Base-by-base conservation (phyloP, 1,284 basidiomycete genomes). In the Cryptococcus sp. region DNA sequence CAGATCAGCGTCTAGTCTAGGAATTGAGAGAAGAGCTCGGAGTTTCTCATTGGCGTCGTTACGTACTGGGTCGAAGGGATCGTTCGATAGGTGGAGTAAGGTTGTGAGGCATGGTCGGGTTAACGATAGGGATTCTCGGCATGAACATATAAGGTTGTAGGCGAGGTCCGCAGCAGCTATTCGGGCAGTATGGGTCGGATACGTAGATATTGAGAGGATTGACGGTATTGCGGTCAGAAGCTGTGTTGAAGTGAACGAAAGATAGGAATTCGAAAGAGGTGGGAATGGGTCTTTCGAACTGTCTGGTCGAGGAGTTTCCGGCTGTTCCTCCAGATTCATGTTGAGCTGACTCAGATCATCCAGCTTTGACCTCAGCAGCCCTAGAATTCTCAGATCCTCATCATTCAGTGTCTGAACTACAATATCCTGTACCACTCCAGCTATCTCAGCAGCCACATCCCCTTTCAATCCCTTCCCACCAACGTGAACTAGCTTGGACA, bases 61-160 rank as follows among this genome's bases (percentile, higher is more conserved):
- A 11, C 82, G 75, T 37, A 91, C 83, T 82, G 78, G 9, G 79
- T 87, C 45, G 83, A 85, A 74, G 86, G 88, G 11, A 80, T 70
- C 59, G 53, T 55, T 46, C 45, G 66, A 56, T 28, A 70, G 45
- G 37, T 63, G 58, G 2, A 74, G 66, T 5, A 82, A 44, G 81
- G 76, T 41, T 83, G 77, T 19, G 81, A 81, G 23, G 79, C 81
- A 34, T 84, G 76, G 13, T 83, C 86, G 50, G 83, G 76, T 34
- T 81, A 84, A 46, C 83, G 87, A 58, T 83, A 86, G 43, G 84
- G 75, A 64, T 85, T 87, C 34, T 82, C 80, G n/a, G 82, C 79
- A 44, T 82, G 85, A 19, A 77, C 83, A 24, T 77, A 80, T 43
- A 77, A 77, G 11, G 79, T 83, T 21, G 81, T 79, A 25, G 56